A percentile compares a stretch with the other conserved stretches of the same genome.
These are phyloP conservation scores for Hanseniaspora pseudoguilliermondii DNA, from an alignment of 805 yeast genomes.

Conservation along the genomic window DNA sequence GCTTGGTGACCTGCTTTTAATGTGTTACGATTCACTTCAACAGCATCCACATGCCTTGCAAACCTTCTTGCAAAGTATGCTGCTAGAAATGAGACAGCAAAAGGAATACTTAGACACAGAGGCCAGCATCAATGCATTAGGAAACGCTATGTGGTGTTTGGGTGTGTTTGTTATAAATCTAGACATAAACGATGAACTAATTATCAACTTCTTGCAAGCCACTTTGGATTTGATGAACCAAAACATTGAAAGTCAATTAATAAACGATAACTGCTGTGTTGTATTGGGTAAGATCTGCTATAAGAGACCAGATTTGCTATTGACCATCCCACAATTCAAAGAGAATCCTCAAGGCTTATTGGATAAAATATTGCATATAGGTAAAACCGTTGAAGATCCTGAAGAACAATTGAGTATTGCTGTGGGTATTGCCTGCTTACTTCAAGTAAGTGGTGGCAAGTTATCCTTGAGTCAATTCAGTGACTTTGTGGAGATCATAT, in stretches of 20 bases:
- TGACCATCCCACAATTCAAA: conserved; percentile 36
- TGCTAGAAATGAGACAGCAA: conserved; percentile 25
- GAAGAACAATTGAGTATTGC: conserved; percentile 83
- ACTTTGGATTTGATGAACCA: conserved; percentile 17
- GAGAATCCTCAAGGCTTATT: conserved; percentile 31
- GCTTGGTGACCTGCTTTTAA: conserved; percentile 75
- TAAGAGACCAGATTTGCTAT: conserved; percentile 43
- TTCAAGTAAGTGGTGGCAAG: conserved; percentile 25
- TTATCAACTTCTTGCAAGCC: conserved; percentile 16
- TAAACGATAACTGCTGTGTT: conserved; percentile 77
- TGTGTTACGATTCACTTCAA: conserved; percentile 37
- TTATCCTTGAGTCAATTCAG: conserved; percentile 12
- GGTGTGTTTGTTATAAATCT: conserved; percentile 70
- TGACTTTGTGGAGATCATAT: conserved; percentile 22
- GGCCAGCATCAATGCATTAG: conserved; percentile 25
- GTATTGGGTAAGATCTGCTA: conserved; percentile 79
- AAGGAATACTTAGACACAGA: conserved; percentile 24
- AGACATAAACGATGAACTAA: conserved; percentile 22
- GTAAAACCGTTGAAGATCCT: conserved; percentile 57
- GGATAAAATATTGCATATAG: conserved; percentile 56
- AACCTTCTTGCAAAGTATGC: conserved; percentile 33
- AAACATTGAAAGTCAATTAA: conserved; percentile 30
- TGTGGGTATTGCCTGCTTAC: conserved; percentile 64
- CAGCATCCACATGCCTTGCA: conserved; percentile 23
- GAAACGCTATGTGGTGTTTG: conserved; percentile 82